These are phyloP conservation scores for Xylariomycetidae sp. DNA, from an alignment of 2,329 filamentous ascomycete species.

Conservation along the genomic window DNA sequence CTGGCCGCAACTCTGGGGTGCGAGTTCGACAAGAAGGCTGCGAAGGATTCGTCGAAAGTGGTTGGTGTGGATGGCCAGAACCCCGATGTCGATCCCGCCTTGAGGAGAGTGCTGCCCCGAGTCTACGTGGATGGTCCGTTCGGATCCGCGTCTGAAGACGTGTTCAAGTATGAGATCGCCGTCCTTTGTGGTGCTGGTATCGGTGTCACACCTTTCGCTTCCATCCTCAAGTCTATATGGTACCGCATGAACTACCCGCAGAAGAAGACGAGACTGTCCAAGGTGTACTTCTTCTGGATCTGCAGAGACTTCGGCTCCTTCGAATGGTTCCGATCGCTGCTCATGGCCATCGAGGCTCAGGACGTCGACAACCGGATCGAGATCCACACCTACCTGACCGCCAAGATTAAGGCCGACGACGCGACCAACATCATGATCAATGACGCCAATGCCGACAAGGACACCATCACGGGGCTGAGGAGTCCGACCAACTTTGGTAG, in stretches of 20 bases:
- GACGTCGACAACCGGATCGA: slow-evolving; percentile 81
- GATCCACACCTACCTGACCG: slow-evolving; percentile 84
- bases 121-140: slow-evolving; percentile 84
- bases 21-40: slow-evolving; percentile 57
- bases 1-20: slow-evolving; percentile 70
- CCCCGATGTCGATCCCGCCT: slow-evolving; percentile 60
- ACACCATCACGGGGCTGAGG: slow-evolving; percentile 77
- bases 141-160: slow-evolving; percentile 79
- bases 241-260: slow-evolving; percentile 88
- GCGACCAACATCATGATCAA: slow-evolving; percentile 93
- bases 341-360: slow-evolving; percentile 81
- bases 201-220: slow-evolving; percentile 81
- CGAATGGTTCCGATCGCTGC: slow-evolving; percentile 82
- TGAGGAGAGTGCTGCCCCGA: slow-evolving; percentile 69
- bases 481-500: slow-evolving; percentile 82
- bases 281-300: slow-evolving; percentile 93
- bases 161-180: slow-evolving; percentile 82
- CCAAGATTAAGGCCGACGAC: slow-evolving; percentile 80
- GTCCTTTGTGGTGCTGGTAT: slow-evolving; percentile 79
- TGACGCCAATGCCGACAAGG: slow-evolving; percentile 77
- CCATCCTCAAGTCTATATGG: slow-evolving; percentile 88
- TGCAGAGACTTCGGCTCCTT: slow-evolving; percentile 84
- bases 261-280: slow-evolving; percentile 71
- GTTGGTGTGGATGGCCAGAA: slow-evolving; percentile 61
- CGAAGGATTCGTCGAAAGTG: slow-evolving; percentile 56